Evolutionary conservation across 2,329 filamentous ascomycete species (phyloP), one percentile per base, ranked within the genome.

Genomic region (Lachnum nothofagi): DNA sequence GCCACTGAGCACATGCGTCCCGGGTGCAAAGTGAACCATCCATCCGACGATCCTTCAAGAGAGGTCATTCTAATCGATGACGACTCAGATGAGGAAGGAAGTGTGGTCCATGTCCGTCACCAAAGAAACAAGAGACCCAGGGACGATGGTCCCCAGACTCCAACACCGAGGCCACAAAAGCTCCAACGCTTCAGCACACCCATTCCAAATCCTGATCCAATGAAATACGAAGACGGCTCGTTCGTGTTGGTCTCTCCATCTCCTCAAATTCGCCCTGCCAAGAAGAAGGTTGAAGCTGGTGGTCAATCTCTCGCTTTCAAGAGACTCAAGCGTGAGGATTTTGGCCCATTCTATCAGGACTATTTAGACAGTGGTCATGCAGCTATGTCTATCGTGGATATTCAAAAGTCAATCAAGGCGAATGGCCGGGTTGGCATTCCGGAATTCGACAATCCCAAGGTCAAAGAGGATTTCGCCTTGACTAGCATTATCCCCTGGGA

Each of bases 401-500:
- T 87, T 1, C 73, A 76, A 0, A 65, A 70, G 0, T 73, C 81
- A 9, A 82, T 85, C 12, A 65, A 70, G 16, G 66, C 70, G 3
- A 78, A 78, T 10, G 77, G 75, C 22, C 72, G 71, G 16, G 75
- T 79, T 0, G 81, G 82, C 0, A 72, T 82, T 56, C 80, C 80
- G 0, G 75, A 77, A 5, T 71, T 81, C 0, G 76, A 80, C 0
- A 76, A 82, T 0, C 74, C 78, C 0, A 76, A 79, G 31, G 80
- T 85, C 0, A 80, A 83, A 19, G 75, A 82, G 23, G 70, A 71
- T 0, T 69, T 86, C 14, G 80, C 78, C 39, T 68, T 72, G 14
- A 67, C 77, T n/a, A 76, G 77, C 0, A 75, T 86, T 1, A 61
- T 64, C 6, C 75, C 78, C 1, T 88, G 85, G 85, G 60, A 72